Percentiles rank a stretch among this genome's conserved stretches.
phyloP scores from a whole-genome alignment of 306 rosid genomes.

The Acacia acuminata region DNA sequence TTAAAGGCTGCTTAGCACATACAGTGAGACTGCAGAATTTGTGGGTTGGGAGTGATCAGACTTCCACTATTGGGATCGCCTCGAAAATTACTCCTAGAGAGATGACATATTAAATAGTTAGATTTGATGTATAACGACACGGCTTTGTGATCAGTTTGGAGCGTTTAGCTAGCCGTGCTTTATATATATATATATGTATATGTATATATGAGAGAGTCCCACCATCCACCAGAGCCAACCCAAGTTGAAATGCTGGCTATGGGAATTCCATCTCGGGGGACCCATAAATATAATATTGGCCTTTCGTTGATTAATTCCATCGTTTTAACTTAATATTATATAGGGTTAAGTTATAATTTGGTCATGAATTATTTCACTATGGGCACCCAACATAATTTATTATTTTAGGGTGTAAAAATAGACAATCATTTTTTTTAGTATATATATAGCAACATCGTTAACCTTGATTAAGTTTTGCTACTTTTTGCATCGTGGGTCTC shows the following conservation, averaged over 20 bases:
- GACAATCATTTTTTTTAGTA: too few species aligned
- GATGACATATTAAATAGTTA: not conserved
- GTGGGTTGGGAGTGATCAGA: constrained; percentile 26
- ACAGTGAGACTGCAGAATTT: constrained; percentile 28
- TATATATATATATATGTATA: not conserved
- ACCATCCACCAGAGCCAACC: not conserved
- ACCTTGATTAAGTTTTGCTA: too few species aligned
- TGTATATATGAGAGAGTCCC: not conserved
- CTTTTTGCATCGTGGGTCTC: too few species aligned
- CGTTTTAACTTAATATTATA: not conserved
- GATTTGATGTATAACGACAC: not conserved
- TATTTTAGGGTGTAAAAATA: too few species aligned
- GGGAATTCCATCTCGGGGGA: constrained; percentile 20
- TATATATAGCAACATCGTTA: too few species aligned
- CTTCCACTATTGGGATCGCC: constrained; percentile 17
- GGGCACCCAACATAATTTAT: too few species aligned
- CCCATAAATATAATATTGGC: not conserved
- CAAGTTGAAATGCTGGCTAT: not conserved
- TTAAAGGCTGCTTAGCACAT: constrained; percentile 19
- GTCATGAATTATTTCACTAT: too few species aligned
- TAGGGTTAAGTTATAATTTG: too few species aligned
- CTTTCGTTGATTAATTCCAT: not conserved
- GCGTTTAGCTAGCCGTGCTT: not conserved
- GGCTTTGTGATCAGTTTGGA: not conserved
- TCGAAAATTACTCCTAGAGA: not conserved